Evolutionary conservation across 192 early-diverging fungal species (phyloP).

Genomic region (Irineochytrium annulatum): DNA sequence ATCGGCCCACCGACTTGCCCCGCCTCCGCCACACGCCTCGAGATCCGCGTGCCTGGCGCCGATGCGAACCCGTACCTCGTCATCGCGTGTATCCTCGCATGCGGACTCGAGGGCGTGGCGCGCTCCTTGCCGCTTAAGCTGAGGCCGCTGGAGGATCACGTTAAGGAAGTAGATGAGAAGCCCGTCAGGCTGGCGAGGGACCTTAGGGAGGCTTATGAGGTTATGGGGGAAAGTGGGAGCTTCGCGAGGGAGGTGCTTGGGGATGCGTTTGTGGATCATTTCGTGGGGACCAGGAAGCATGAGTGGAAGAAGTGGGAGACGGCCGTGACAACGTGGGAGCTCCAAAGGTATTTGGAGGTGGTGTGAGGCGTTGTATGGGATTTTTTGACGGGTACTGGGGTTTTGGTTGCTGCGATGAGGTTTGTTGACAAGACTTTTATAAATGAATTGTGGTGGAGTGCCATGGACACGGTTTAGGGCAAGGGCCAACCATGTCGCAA

Average conservation of each 20-base stretch:
- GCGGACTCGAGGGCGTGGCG: conserved; percentile 68
- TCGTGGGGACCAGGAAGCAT: conserved; percentile 63
- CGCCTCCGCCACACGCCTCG: conserved; percentile 61
- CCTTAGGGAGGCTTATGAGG: conserved; percentile 60
- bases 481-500: too few species aligned
- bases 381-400: too few species aligned
- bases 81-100: conserved; percentile 64
- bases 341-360: conserved; percentile 60
- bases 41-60: conserved; percentile 78
- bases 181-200: conserved; percentile 43
- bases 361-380: too few species aligned
- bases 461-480: too few species aligned
- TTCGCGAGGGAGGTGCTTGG: conserved; percentile 70
- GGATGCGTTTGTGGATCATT: conserved; percentile 76
- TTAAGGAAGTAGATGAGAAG: conserved; percentile 23
- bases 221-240: conserved; percentile 60
- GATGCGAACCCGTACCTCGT: conserved; percentile 79
- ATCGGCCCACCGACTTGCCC: conserved; percentile 71
- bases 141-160: conserved; percentile 22
- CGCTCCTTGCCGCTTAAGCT: conserved; percentile 42
- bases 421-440: too few species aligned
- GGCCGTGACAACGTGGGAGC: conserved; percentile 73
- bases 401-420: too few species aligned
- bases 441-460: too few species aligned
- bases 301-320: conserved; percentile 72